Percentiles rank a stretch among this genome's conserved stretches.
Conservation (phyloP, 1,139 yeast species). For the Lodderomyces theae region DNA sequence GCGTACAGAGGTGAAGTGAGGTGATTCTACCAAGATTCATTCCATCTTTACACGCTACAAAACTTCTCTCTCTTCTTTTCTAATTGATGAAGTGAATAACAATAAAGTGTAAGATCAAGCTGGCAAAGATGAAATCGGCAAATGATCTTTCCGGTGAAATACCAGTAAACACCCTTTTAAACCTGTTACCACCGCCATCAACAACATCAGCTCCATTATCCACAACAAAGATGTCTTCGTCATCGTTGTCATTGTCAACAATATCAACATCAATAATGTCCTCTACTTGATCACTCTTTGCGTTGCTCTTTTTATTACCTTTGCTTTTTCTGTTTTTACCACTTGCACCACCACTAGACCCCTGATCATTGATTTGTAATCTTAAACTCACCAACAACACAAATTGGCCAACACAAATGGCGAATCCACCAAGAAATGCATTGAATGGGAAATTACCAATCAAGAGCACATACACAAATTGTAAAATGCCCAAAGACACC, state of each 20-base stretch:
- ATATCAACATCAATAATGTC: conserved; percentile 17
- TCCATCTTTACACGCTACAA: background rate
- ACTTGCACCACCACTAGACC: background rate
- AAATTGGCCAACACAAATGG: conserved; percentile 92
- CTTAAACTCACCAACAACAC: conserved; percentile 80
- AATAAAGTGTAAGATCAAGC: conserved; percentile 83
- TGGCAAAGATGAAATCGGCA: conserved; percentile 86
- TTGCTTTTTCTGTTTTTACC: background rate
- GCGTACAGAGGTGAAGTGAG: background rate
- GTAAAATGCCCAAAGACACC: conserved; percentile 71
- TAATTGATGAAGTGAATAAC: conserved; percentile 89
- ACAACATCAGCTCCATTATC: conserved; percentile 15
- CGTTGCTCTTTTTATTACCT: conserved; percentile 17
- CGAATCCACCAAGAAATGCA: conserved; percentile 92
- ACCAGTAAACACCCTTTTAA: conserved; percentile 38
- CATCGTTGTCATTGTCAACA: background rate
- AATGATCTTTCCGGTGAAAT: conserved; percentile 79
- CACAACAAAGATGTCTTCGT: conserved; percentile 31
- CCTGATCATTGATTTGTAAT: conserved; percentile 49
- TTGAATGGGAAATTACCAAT: conserved; percentile 95
- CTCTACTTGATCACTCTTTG: conserved; percentile 34
- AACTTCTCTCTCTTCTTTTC: background rate
- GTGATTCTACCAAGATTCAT: background rate
- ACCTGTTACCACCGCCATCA: conserved; percentile 2
- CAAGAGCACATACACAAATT: conserved; percentile 70